Evolutionary conservation across 176 grass and related monocot species (phyloP), one percentile per base, ranked within the genome.

Genomic region (Puya raimondii): DNA sequence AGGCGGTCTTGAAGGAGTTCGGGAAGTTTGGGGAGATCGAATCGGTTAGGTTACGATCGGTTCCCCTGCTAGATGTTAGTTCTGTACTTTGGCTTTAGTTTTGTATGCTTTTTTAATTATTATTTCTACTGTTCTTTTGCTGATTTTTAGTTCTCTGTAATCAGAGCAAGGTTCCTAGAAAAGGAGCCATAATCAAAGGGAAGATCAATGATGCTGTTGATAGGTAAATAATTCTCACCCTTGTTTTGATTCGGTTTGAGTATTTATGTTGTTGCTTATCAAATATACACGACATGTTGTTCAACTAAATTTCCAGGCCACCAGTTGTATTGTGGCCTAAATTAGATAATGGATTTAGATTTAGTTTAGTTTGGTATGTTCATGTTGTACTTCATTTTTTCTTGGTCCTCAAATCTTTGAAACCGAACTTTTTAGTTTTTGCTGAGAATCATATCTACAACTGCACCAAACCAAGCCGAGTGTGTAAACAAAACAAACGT

Each of bases 141-240:
- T 66, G 4, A 21, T 48, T 10, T 74, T 68, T 0, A 1, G 53
- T 18, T 78, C 22, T 17, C 63, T 66, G 10, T 87, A 15, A 78
- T 85, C 87, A 99, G 94, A 84, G 64, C 70, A 99, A 93, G 72
- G 68, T 79, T 78, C 82, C 94, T 10, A 88, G 93, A 76, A 90
- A 77, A 76, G 93, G 74, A 4, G 89, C 94, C 18, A 75, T 91
- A 47, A 58, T 93, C 3, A 65, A 87, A 70, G 87, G 89, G 11
- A 85, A 90, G 78, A 16, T 99, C 25, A 99, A 99, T 72, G 89
- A 88, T 29, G 49, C 53, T 14, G 80, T 78, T 65, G 89, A 88
- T 49, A 83, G 86, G 94, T 91, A 77, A 80, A 78, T 80, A 13
- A 50, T 50, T 53, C 15, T 47, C 74, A 0, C 2, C 1, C 69